Base-by-base conservation (phyloP, 208 protist species). In the Acanthamoeba quina region DNA sequence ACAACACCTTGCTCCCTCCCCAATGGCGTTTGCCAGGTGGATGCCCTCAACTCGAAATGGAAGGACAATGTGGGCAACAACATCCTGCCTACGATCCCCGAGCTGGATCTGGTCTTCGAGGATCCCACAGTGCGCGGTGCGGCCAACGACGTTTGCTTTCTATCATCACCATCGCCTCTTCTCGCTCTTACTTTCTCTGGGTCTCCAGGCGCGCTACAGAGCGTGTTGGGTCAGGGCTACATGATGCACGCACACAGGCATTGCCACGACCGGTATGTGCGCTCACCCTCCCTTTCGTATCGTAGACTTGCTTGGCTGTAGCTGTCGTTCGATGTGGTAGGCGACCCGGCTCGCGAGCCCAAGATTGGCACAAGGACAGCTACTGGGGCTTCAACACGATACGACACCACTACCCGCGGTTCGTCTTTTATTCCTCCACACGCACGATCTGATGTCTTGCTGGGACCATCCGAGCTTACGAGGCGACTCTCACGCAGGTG, bases 241-340 rank as follows among this genome's bases (percentile, higher is more conserved):
- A 94, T 94, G 60, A 76, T 94, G 90, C 90, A 94, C 29, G 66
- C 90, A 11, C 90, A 94, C 37, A 49, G 90, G 41, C 70, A 86
- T 34, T 82, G 72, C 26, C 90, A 94, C 19, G 90, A 94, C 13
- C 34, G 66, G 68, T 74, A 21, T 58, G 54, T 4, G 10, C 0
- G 19, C 19, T 58, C 54, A 10, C 19, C 54, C 10, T 0, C 19
- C 21, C 10, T 3, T 3, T 37, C 37, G 37, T 37, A 3, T 37
- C 37, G 37, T 37, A 37, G 56, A 62, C 13, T 34, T 26, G 10
- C 21, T 34, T n/a, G 17, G 3, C 19, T 26, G 62, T 31, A 34
- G 10, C n/a, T 2, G 21, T 68, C 21, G n/a, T 34, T 68, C 21
- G 10, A 9, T 26, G 10, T 68, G 37, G 3, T 3, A 68, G 85